phyloP scores from a whole-genome alignment of 345 rosid genomes.

The Salix arbutifolia region DNA sequence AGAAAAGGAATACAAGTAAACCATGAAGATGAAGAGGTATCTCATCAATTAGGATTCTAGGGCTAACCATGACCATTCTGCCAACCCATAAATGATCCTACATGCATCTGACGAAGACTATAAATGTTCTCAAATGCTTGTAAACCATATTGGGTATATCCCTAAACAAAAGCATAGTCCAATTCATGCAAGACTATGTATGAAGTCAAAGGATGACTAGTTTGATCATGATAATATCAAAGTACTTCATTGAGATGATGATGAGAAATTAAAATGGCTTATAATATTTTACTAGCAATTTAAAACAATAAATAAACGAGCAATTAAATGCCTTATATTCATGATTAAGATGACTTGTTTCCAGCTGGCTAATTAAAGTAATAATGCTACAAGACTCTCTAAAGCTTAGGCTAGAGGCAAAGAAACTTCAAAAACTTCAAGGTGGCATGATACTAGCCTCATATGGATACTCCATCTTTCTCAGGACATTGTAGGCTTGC shows the following conservation, averaged over 20 bases:
- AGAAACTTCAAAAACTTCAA: neutral
- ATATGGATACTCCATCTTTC: constrained; percentile 90
- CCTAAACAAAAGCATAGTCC: neutral
- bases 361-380: neutral
- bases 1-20: neutral
- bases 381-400: neutral
- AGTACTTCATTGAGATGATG: neutral
- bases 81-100: neutral
- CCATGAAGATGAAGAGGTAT: neutral
- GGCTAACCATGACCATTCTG: neutral
- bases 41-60: neutral
- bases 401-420: neutral
- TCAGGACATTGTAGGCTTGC: constrained; percentile 75
- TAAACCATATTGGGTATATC: neutral
- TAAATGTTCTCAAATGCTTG: neutral
- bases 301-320: neutral
- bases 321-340: neutral
- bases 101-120: neutral
- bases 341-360: neutral
- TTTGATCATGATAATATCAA: neutral
- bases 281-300: too few relatives aligned
- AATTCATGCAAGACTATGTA: neutral
- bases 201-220: neutral
- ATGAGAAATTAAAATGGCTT: too few relatives aligned
- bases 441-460: constrained; percentile 47